Percentiles rank a stretch among this genome's conserved stretches.
Evolutionary conservation across 768 basidiomycete species (phyloP).

Genomic region (Myochromella boudieri): DNA sequence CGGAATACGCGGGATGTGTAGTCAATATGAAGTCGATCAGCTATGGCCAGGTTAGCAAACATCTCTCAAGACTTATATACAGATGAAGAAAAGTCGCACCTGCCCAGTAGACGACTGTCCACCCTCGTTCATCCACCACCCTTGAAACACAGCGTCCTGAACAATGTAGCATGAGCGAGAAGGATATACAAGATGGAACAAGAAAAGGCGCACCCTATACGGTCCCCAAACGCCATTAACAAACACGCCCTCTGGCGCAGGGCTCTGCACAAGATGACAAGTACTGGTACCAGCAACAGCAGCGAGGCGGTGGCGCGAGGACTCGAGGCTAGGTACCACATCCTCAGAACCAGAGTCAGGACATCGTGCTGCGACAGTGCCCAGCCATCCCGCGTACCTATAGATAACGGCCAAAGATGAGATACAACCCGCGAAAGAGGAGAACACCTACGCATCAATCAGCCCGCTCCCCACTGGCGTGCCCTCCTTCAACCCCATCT

Average conservation of each 20-base stretch:
- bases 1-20: slow-evolving; percentile 82
- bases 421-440: not conserved
- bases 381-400: slow-evolving; percentile 95
- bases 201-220: slow-evolving; percentile 54
- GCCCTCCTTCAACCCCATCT: slow-evolving; percentile 82
- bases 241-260: slow-evolving; percentile 76
- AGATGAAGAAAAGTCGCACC: slow-evolving; percentile 32
- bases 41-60: slow-evolving; percentile 31
- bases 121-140: slow-evolving; percentile 99
- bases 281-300: slow-evolving; percentile 96
- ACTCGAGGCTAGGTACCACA: slow-evolving; percentile 60
- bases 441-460: slow-evolving; percentile 80
- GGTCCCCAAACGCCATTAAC: slow-evolving; percentile 94
- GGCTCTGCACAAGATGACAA: slow-evolving; percentile 93
- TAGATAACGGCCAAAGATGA: not conserved
- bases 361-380: slow-evolving; percentile 85
- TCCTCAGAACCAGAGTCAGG: slow-evolving; percentile 46
- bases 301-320: slow-evolving; percentile 81
- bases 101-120: slow-evolving; percentile 99
- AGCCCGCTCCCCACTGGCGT: slow-evolving; percentile 93
- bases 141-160: slow-evolving; percentile 86
- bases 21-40: slow-evolving; percentile 94
- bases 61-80: not conserved
- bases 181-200: not conserved
- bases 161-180: not conserved